Percentiles rank a stretch among this genome's conserved stretches.
phyloP scores from a whole-genome alignment of 352 stramenopile species.

The Pythium guiyangense region DNA sequence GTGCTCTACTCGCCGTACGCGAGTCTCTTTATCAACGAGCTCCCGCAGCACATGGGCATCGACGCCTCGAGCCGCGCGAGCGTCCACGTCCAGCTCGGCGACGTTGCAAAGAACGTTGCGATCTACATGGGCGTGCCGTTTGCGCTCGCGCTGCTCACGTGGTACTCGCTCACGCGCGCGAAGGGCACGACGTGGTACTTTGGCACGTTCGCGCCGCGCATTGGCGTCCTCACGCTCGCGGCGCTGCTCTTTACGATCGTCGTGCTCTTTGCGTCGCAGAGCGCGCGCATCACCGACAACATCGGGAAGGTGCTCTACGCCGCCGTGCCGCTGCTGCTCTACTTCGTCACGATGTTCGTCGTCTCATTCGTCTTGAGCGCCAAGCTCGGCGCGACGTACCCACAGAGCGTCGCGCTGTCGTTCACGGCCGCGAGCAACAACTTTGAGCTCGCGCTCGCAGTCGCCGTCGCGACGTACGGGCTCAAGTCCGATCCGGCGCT shows the following conservation, averaged over 20 bases:
- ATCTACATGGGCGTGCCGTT: constrained; percentile 74
- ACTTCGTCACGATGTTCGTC: constrained; percentile 58
- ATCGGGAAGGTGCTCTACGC: constrained; percentile 51
- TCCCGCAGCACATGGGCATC: constrained; percentile 29
- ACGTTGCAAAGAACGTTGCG: constrained; percentile 48
- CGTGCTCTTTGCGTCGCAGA: constrained; percentile 73
- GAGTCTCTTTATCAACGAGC: constrained; percentile 40
- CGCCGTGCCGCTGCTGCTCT: constrained; percentile 50
- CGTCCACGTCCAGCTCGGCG: constrained; percentile 33
- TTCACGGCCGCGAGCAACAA: constrained; percentile 87
- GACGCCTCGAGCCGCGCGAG: background rate
- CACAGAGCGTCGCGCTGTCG: constrained; percentile 39
- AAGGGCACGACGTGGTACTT: constrained; percentile 49
- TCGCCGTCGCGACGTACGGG: constrained; percentile 64
- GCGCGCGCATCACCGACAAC: constrained; percentile 44
- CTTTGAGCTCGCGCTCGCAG: constrained; percentile 69
- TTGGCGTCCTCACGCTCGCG: constrained; percentile 45
- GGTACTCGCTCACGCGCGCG: constrained; percentile 19
- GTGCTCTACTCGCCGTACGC: constrained; percentile 60
- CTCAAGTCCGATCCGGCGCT: constrained; percentile 60
- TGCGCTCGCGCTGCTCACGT: constrained; percentile 36
- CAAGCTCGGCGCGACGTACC: constrained; percentile 30
- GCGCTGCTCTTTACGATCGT: constrained; percentile 67
- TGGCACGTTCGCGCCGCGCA: constrained; percentile 29
- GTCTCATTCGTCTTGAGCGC: constrained; percentile 36